Evolutionary conservation across 306 rosid genomes (phyloP).

Genomic region (Dryas drummondii): DNA sequence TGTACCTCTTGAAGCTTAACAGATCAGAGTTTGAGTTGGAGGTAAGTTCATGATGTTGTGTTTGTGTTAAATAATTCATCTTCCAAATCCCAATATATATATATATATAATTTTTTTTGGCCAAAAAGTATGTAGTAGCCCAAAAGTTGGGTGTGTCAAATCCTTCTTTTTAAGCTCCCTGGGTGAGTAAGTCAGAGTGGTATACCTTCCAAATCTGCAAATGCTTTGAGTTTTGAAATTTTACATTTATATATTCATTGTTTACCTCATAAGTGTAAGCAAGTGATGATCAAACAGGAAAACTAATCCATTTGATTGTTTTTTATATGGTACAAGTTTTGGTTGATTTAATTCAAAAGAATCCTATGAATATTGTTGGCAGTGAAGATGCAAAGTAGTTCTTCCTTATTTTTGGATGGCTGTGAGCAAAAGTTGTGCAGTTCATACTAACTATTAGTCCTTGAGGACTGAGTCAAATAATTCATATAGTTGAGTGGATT

Average conservation of each 20-base stretch:
- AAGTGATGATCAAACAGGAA: not conserved
- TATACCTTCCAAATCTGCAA: not conserved
- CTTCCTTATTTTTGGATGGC: not conserved
- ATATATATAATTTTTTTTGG: not conserved
- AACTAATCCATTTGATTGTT: not conserved
- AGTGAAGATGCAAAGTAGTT: not conserved
- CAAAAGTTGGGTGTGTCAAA: not conserved
- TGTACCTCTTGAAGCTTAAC: slow-evolving; percentile 87
- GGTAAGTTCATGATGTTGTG: slow-evolving; percentile 35
- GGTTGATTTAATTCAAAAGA: not conserved
- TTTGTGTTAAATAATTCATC: not conserved
- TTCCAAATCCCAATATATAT: not conserved
- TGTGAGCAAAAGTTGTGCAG: not conserved
- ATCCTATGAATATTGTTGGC: not conserved
- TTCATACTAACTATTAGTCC: not conserved
- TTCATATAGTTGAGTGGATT: not conserved
- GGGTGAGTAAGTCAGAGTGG: no score
- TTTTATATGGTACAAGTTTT: not conserved
- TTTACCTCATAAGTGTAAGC: not conserved
- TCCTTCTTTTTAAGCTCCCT: no score
- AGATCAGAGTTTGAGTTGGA: slow-evolving; percentile 78
- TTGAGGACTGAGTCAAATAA: not conserved
- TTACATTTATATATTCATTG: not conserved
- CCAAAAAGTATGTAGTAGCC: not conserved
- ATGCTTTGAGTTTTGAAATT: not conserved